phyloP scores from a whole-genome alignment of 805 yeast genomes.

The Vanderwaltozyma polyspora region DNA sequence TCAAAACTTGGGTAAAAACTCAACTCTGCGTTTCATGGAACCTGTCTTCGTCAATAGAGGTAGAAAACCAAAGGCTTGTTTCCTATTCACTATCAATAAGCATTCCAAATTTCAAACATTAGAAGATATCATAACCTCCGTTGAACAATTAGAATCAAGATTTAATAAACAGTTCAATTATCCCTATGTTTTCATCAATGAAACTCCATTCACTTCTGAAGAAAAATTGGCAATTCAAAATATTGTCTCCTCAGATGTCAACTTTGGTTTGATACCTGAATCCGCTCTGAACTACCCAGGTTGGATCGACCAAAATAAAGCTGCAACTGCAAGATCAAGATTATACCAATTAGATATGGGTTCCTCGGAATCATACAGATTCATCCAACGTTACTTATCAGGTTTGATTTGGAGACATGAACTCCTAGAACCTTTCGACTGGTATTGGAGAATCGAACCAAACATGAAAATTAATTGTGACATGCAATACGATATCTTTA shows the following conservation, averaged over 20 bases:
- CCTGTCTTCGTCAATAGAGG: constrained; percentile 11
- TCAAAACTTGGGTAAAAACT: constrained; percentile 3
- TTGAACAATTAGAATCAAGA: constrained; percentile 62
- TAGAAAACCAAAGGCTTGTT: constrained; percentile 18
- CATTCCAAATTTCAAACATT: constrained; percentile 45
- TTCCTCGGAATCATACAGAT: constrained; percentile 63
- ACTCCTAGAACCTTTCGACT: constrained; percentile 56
- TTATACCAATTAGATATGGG: constrained; percentile 56
- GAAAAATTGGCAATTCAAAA: not conserved
- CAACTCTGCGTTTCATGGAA: constrained; percentile 7
- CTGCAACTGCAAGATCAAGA: constrained; percentile 47
- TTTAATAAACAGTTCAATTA: constrained; percentile 65
- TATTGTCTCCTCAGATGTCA: not conserved
- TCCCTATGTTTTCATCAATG: constrained; percentile 90
- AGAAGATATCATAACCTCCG: constrained; percentile 42
- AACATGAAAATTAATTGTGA: constrained; percentile 65
- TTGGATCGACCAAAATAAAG: constrained; percentile 64
- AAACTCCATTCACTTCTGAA: constrained; percentile 57
- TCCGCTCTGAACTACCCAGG: constrained; percentile 86
- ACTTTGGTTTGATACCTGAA: constrained; percentile 56
- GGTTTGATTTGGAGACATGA: constrained; percentile 75
- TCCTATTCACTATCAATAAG: constrained; percentile 40
- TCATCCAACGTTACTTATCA: constrained; percentile 82
- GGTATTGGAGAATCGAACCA: constrained; percentile 93
- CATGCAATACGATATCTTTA: constrained; percentile 67